A percentile compares a stretch with the other conserved stretches of the same genome.
Conservation (phyloP, 2,329 filamentous ascomycete species). For the Tolypocladium inflatum region DNA sequence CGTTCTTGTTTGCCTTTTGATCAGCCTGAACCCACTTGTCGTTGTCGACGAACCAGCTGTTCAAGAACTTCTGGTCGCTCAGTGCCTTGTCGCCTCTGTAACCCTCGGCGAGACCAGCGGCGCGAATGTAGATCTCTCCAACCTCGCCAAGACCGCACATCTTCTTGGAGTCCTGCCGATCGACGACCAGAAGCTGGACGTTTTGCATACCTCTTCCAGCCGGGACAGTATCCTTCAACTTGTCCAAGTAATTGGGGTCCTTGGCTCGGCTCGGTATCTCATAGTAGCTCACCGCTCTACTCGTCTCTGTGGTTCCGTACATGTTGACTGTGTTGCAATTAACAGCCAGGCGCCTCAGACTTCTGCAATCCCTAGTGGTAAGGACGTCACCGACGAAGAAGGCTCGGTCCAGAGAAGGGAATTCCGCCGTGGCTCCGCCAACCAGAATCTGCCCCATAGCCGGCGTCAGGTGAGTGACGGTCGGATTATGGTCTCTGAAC, state of each 20-base stretch:
- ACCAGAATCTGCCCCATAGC: conserved; percentile 94
- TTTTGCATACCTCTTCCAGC: conserved; percentile 80
- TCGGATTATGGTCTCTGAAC: conserved; percentile 68
- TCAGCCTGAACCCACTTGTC: conserved; percentile 59
- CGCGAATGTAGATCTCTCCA: conserved; percentile 76
- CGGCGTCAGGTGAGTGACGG: conserved; percentile 81
- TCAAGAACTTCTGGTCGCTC: conserved; percentile 68
- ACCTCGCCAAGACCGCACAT: conserved; percentile 73
- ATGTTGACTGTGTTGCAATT: conserved; percentile 74
- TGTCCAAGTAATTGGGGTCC: conserved; percentile 43
- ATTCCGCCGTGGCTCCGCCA: conserved; percentile 69
- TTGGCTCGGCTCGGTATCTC: conserved; percentile 59
- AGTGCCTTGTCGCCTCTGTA: conserved; percentile 54
- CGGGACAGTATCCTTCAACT: conserved; percentile 59
- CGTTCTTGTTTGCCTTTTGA: conserved; percentile 40
- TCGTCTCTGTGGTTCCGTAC: conserved; percentile 83
- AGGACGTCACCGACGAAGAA: conserved; percentile 92
- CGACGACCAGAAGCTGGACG: conserved; percentile 79
- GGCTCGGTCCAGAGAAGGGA: conserved; percentile 65
- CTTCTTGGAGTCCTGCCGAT: conserved; percentile 54
- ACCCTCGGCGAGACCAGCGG: conserved; percentile 74
- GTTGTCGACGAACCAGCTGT: conserved; percentile 79
- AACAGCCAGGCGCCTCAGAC: conserved; percentile 64
- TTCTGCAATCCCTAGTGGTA: conserved; percentile 71
- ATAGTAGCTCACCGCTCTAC: conserved; percentile 73